These are phyloP conservation scores for Neolecta irregularis DNA, from an alignment of 1,139 yeast species.

Conservation along the genomic window DNA sequence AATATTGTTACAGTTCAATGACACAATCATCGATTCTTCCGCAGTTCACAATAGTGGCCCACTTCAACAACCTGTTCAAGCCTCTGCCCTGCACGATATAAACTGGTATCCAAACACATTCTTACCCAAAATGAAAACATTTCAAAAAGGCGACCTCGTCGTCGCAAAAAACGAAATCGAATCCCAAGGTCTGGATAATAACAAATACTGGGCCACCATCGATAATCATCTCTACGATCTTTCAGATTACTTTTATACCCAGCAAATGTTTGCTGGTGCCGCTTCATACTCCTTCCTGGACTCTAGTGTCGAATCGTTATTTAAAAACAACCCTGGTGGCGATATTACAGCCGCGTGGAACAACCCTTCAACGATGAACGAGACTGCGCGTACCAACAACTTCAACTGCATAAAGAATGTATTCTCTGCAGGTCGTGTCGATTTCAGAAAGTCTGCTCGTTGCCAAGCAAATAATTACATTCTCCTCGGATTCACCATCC, in stretches of 20 bases:
- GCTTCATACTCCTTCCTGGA: constrained; percentile 24
- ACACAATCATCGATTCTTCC: constrained; percentile 19
- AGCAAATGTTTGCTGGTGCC: constrained; percentile 13
- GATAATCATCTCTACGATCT: constrained; percentile 26
- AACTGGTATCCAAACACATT: constrained; percentile 27
- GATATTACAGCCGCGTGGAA: constrained; percentile 24
- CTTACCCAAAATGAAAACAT: constrained; percentile 24
- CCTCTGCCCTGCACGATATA: constrained; percentile 23
- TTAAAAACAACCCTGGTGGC: constrained; percentile 25
- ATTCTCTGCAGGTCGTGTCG: constrained; percentile 29
- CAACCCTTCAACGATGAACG: constrained; percentile 18
- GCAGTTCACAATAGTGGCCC: constrained; percentile 25
- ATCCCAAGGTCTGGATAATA: constrained; percentile 17
- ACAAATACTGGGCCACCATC: constrained; percentile 22
- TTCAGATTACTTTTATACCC: constrained; percentile 25
- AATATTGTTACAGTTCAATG: constrained; percentile 21
- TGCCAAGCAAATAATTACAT: constrained; percentile 30
- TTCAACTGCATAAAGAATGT: constrained; percentile 26
- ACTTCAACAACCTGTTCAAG: constrained; percentile 16
- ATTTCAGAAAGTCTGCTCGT: constrained; percentile 26
- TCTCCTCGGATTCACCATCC: constrained; percentile 26
- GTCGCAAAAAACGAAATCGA: constrained; percentile 20
- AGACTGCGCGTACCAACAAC: constrained; percentile 19
- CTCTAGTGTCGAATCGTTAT: constrained; percentile 20
- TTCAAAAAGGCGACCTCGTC: constrained; percentile 28